Base-by-base conservation (phyloP, 2,329 filamentous ascomycete genomes). In the Fusarium sambucinum region DNA sequence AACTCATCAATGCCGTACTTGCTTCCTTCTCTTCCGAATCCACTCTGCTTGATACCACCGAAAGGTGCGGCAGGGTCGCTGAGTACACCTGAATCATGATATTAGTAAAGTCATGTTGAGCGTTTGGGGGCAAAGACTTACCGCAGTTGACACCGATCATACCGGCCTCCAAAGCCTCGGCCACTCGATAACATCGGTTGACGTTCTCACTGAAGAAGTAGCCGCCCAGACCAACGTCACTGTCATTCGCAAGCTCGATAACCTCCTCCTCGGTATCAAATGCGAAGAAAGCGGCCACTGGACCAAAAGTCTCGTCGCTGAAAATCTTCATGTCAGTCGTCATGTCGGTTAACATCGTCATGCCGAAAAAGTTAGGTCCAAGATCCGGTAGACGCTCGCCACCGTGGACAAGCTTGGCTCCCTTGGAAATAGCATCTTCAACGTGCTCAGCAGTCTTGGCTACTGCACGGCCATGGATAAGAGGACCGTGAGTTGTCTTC, bases 11-110 rank as follows among this genome's bases (percentile, higher is more conserved):
- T 87, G 14, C 90, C 91, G 63, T 92, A 91, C 75, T 87, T 86
- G 71, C 89, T 90, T 40, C 91, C 91, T 78, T 94, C 92, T 59
- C 90, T 83, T 14, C 91, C 91, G 72, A 92, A 93, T 25, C 92
- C 92, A 71, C 88, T 91, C 79, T 92, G 84, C 80, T 94, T 94
- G 42, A 94, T 88, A 66, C 92, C 92, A 19, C 92, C 92, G 74
- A 94, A 94, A 4, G 85, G 85, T 48, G 83, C 77, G 1, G 83
- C 84, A 32, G 82, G 80, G 59, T 87, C 85, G 21, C 84, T 86
- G 61, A 87, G 83, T 16, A 88, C 66, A 27, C 73, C 73, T 75
- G 27, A 12, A 14, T 30, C 27, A 29, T 19, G 30, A 44, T 66
- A 60, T 74, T 54, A 75, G 70, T 33, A n/a, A 33, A 41, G 29